Percentiles rank a stretch among this genome's conserved stretches.
These are phyloP conservation scores for Xylariaceae sp. DNA, from an alignment of 2,329 filamentous ascomycete species.

Conservation along the genomic window DNA sequence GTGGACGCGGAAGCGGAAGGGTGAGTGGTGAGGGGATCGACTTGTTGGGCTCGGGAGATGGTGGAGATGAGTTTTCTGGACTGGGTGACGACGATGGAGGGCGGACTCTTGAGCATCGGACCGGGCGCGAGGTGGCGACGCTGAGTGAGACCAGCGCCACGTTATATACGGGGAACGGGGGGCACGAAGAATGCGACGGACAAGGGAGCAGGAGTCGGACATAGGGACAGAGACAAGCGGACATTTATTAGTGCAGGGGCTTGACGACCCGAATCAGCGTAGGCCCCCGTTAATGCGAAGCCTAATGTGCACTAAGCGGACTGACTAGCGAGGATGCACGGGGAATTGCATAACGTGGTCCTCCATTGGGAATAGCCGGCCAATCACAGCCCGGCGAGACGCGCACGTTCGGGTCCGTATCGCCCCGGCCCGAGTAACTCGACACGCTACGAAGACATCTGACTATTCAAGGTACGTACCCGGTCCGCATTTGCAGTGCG, in stretches of 20 bases:
- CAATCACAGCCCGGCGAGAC: neutral
- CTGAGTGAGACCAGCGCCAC: constrained; percentile 23
- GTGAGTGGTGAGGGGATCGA: constrained; percentile 15
- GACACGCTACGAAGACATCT: no score
- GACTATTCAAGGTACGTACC: no score
- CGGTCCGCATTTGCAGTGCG: no score
- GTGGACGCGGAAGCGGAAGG: constrained; percentile 5
- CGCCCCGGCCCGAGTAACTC: constrained; percentile 11
- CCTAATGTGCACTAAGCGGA: neutral
- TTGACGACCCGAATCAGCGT: no score
- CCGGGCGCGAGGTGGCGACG: constrained; percentile 28
- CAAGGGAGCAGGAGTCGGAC: neutral
- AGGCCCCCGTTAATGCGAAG: no score
- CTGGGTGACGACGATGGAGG: constrained; percentile 39
- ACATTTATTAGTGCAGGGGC: no score
- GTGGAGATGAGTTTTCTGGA: constrained; percentile 39
- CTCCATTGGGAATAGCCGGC: constrained; percentile 2
- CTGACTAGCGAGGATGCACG: neutral
- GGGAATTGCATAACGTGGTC: neutral
- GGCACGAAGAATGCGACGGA: constrained; percentile 21
- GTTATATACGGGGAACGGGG: constrained; percentile 27
- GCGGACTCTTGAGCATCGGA: constrained; percentile 46
- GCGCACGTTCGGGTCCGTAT: constrained; percentile 7
- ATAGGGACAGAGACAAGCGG: neutral
- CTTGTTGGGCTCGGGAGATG: constrained; percentile 29